These are phyloP conservation scores for Aurantiochytrium sp. DNA, from an alignment of 108 stramenopile genomes.

Conservation along the genomic window DNA sequence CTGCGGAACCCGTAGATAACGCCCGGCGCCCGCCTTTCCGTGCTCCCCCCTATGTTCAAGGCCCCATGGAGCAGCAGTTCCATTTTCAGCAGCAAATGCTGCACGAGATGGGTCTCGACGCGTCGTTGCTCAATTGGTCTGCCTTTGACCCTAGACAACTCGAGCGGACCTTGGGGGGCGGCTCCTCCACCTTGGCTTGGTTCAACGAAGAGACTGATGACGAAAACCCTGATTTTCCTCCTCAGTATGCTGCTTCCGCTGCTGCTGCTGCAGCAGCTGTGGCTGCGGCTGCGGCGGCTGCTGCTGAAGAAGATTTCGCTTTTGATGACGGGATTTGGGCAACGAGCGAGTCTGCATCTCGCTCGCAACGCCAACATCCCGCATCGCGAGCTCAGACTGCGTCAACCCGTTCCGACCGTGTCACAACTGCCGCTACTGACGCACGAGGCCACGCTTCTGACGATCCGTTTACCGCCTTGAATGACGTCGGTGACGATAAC, in stretches of 20 bases:
- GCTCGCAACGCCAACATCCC: too few relatives aligned
- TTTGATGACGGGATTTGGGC: too few relatives aligned
- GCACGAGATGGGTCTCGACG: background rate
- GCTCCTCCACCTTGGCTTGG: background rate
- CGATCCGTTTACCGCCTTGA: too few relatives aligned
- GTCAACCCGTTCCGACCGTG: too few relatives aligned
- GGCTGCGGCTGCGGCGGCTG: too few relatives aligned
- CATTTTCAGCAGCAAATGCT: conserved; percentile 4
- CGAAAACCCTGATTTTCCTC: background rate
- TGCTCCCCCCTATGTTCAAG: background rate
- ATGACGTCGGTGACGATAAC: background rate
- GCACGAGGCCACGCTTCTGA: too few relatives aligned
- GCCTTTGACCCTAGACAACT: background rate
- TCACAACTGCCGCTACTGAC: too few relatives aligned
- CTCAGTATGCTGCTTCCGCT: too few relatives aligned
- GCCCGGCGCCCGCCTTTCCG: background rate
- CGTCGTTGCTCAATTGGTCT: background rate
- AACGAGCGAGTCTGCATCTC: too few relatives aligned
- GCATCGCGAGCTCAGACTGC: too few relatives aligned
- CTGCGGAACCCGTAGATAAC: background rate
- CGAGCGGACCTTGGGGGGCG: background rate
- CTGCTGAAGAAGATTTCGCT: too few relatives aligned
- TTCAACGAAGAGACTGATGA: background rate
- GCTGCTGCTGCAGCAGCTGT: too few relatives aligned
- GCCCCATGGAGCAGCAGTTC: background rate